These are phyloP conservation scores for Carallia pectinifolia DNA, from an alignment of 345 rosid genomes.

Conservation along the genomic window DNA sequence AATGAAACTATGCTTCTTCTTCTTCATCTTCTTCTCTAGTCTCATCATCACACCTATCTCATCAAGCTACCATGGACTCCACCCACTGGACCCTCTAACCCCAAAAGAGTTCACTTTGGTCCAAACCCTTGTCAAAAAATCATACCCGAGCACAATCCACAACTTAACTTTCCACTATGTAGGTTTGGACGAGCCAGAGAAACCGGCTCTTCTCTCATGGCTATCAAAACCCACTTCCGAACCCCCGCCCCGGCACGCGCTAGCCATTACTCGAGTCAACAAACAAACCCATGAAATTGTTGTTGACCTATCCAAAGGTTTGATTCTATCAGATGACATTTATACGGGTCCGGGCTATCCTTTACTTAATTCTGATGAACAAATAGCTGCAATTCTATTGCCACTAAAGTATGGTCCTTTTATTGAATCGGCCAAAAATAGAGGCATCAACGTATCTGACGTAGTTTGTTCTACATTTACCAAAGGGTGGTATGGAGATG, in stretches of 20 bases:
- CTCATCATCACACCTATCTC: not conserved
- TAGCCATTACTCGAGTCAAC: conserved; percentile 20
- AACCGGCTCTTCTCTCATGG: conserved; percentile 24
- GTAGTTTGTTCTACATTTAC: conserved; percentile 27
- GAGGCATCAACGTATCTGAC: conserved; percentile 27
- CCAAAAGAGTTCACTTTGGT: conserved; percentile 19
- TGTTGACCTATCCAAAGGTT: conserved; percentile 19
- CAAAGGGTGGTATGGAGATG: conserved; percentile 35
- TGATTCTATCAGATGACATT: conserved; percentile 14
- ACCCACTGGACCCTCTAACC: conserved; percentile 35
- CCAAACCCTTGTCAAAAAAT: conserved; percentile 19
- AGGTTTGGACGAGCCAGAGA: conserved; percentile 39
- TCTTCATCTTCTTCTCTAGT: conserved; percentile 7
- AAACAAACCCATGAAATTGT: conserved; percentile 33
- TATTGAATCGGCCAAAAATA: conserved; percentile 14
- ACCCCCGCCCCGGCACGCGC: conserved; percentile 35
- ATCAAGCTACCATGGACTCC: conserved; percentile 6
- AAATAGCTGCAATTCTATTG: conserved; percentile 15
- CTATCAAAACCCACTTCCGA: conserved; percentile 9
- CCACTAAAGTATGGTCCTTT: conserved; percentile 27
- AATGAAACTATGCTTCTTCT: not conserved
- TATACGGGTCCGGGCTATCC: conserved; percentile 34
- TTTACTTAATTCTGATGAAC: conserved; percentile 12
- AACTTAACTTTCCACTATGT: conserved; percentile 32
- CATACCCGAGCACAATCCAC: conserved; percentile 10